These are phyloP conservation scores for Cutaneotrichosporon sp. DNA, from an alignment of 1,284 basidiomycete genomes.

Conservation along the genomic window DNA sequence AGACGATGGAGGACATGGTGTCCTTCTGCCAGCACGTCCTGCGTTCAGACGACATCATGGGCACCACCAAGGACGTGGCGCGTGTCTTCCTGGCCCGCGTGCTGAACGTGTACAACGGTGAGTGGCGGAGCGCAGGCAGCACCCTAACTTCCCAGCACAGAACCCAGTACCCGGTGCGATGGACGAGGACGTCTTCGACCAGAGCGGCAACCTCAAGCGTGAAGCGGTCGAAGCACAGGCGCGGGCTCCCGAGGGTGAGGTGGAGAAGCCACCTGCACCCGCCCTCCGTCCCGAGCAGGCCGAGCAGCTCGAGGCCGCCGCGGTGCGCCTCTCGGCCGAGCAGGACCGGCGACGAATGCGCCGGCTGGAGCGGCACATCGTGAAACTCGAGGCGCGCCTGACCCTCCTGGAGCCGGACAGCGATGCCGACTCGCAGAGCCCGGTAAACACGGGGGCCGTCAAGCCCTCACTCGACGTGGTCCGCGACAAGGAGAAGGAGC, in stretches of 20 bases:
- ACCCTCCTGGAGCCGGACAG: conserved; percentile 1
- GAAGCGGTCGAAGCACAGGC: not conserved
- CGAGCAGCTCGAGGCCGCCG: conserved; percentile 1
- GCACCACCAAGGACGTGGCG: conserved; percentile 5
- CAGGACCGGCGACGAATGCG: conserved; percentile 5
- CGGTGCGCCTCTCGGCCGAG: not conserved
- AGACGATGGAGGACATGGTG: conserved; percentile 7
- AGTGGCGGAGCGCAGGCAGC: not conserved
- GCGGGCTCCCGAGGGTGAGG: not conserved
- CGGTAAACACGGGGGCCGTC: not conserved
- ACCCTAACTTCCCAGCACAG: not conserved
- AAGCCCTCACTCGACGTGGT: conserved; percentile 1
- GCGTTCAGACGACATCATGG: conserved; percentile 5
- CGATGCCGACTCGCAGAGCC: not conserved
- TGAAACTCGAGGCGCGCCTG: conserved; percentile 3
- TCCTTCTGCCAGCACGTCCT: conserved; percentile 9
- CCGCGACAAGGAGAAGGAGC: not conserved
- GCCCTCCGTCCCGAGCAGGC: not conserved
- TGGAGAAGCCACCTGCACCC: not conserved
- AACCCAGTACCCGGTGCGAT: conserved; percentile 7
- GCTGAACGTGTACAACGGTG: conserved; percentile 9
- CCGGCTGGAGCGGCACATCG: conserved; percentile 3
- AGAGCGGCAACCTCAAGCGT: not conserved
- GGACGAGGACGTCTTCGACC: conserved; percentile 10
- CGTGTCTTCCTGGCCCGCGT: conserved; percentile 3